phyloP scores from a whole-genome alignment of 345 rosid genomes.

The Populus tremula region DNA sequence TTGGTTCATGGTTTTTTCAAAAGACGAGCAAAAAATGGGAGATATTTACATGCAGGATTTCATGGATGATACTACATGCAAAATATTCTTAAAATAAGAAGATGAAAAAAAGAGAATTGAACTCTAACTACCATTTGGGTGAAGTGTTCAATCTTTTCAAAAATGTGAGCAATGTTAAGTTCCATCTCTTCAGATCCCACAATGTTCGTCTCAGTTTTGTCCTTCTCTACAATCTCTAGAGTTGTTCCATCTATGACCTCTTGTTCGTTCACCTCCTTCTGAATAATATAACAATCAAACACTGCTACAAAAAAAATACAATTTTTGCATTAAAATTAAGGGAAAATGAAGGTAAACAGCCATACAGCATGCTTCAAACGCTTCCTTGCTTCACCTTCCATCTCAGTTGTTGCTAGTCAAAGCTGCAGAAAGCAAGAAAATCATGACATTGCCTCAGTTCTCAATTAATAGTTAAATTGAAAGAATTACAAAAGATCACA shows the following conservation, averaged over 20 bases:
- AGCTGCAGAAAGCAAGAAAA: neutral
- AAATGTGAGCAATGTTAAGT: constrained; percentile 49
- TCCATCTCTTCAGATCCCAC: constrained; percentile 83
- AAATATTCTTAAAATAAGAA: too few relatives aligned
- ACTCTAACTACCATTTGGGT: constrained; percentile 55
- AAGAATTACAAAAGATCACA: neutral
- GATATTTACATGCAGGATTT: neutral
- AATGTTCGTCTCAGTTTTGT: constrained; percentile 47
- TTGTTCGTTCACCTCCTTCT: constrained; percentile 54
- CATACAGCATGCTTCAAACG: constrained; percentile 63
- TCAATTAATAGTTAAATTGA: neutral
- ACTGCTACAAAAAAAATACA: constrained; percentile 2
- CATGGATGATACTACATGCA: neutral
- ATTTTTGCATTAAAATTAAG: neutral
- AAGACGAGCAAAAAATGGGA: too few relatives aligned
- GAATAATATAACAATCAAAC: neutral
- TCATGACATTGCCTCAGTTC: neutral
- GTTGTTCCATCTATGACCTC: constrained; percentile 32
- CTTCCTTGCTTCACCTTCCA: constrained; percentile 57
- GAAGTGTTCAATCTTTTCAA: constrained; percentile 74
- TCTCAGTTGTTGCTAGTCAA: constrained; percentile 8
- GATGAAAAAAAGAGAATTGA: neutral
- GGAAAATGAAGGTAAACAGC: constrained; percentile 2
- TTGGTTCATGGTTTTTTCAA: neutral
- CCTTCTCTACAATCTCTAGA: constrained; percentile 42